Conservation (phyloP, 495 filamentous ascomycete genomes). For the Penicillium desertorum region DNA sequence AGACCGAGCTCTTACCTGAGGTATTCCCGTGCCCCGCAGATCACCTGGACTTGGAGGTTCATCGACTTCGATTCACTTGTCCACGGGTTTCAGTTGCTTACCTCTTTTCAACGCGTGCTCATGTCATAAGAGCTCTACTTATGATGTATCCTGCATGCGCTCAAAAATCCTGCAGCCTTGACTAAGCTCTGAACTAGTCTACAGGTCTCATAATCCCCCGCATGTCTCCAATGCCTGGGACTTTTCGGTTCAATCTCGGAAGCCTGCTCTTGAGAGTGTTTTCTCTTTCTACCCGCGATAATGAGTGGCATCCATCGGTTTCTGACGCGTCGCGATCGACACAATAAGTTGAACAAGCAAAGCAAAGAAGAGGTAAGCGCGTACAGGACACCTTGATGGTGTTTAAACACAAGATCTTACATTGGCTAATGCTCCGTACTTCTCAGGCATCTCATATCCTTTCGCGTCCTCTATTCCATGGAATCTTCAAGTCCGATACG, state of each 20-base stretch:
- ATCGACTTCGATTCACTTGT: conserved; percentile 5
- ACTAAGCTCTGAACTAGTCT: conserved; percentile 19
- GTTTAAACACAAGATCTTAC: neutral
- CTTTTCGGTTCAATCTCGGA: conserved; percentile 13
- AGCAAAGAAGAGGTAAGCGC: conserved; percentile 49
- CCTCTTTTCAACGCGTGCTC: conserved; percentile 13
- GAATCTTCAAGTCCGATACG: conserved; percentile 36
- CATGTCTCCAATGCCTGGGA: conserved; percentile 25
- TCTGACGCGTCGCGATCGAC: conserved; percentile 72
- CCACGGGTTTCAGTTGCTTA: neutral
- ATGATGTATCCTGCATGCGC: conserved; percentile 30
- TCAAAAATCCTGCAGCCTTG: conserved; percentile 36
- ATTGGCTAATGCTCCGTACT: conserved; percentile 21
- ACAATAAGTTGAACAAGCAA: conserved; percentile 48
- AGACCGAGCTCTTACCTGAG: neutral
- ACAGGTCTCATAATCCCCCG: conserved; percentile 21
- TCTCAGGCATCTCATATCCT: conserved; percentile 26
- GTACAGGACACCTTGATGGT: neutral
- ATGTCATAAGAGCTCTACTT: conserved; percentile 26
- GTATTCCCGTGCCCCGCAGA: conserved; percentile 11
- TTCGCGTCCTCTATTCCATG: conserved; percentile 33
- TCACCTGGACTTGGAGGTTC: conserved; percentile 1
- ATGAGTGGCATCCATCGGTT: conserved; percentile 68
- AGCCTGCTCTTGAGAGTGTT: conserved; percentile 2
- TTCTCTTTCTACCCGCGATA: neutral